Evolutionary conservation across 2,329 filamentous ascomycete genomes (phyloP).

Genomic region (Cladosporium austrohemisphaericum): DNA sequence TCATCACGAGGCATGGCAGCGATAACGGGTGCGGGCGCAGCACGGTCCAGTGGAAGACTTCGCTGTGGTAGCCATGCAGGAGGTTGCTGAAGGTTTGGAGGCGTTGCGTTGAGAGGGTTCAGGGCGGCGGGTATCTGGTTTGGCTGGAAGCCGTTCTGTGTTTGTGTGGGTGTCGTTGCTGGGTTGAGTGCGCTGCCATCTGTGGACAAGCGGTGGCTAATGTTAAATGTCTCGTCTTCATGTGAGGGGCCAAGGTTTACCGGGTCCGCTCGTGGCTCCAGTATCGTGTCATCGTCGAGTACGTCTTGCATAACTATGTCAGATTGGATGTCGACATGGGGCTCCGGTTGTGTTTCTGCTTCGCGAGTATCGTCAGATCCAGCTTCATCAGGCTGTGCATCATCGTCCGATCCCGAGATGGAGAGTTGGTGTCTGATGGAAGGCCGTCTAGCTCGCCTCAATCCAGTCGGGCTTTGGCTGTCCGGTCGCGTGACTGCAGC

Average conservation of each 20-base stretch:
- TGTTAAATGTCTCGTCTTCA: slow-evolving; percentile 89
- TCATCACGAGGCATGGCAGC: slow-evolving; percentile 95
- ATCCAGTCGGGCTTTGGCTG: slow-evolving; percentile 28
- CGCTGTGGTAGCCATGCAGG: slow-evolving; percentile 26
- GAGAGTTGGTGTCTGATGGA: slow-evolving; percentile 89
- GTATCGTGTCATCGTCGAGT: slow-evolving; percentile 74
- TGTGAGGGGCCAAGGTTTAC: slow-evolving; percentile 53
- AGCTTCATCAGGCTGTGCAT: slow-evolving; percentile 78
- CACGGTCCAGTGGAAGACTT: slow-evolving; percentile 23
- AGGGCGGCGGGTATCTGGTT: slow-evolving; percentile 49
- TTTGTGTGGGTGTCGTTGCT: slow-evolving; percentile 61
- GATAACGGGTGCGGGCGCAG: slow-evolving; percentile 60
- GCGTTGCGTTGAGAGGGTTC: slow-evolving; percentile 66
- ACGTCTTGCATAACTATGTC: slow-evolving; percentile 85
- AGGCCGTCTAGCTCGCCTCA: slow-evolving; percentile 60
- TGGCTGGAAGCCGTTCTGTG: slow-evolving; percentile 27
- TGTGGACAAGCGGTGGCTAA: slow-evolving; percentile 77
- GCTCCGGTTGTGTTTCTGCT: slow-evolving; percentile 53
- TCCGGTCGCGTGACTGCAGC: slow-evolving; percentile 57
- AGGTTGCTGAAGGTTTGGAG: slow-evolving; percentile 67
- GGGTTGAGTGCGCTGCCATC: slow-evolving; percentile 80
- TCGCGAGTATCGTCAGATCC: slow-evolving; percentile 77
- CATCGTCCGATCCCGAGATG: slow-evolving; percentile 79
- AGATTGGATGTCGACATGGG: slow-evolving; percentile 73
- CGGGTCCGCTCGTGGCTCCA: slow-evolving; percentile 63